These are phyloP conservation scores for Davidsoniella virescens DNA, from an alignment of 2,329 filamentous ascomycete species.

Conservation along the genomic window DNA sequence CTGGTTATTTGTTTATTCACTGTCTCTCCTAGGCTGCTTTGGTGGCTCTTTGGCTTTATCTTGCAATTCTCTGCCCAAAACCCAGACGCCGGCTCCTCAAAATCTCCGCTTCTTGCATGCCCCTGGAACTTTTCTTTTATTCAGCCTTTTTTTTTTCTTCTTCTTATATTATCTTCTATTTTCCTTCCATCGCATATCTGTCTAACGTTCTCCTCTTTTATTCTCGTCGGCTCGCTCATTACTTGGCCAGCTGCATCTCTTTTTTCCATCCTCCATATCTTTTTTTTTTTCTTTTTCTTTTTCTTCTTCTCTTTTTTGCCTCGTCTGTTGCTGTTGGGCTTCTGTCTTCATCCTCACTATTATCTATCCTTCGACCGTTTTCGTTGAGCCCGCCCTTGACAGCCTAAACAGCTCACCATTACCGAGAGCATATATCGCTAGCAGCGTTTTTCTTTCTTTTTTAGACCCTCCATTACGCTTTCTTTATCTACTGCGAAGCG, in stretches of 20 bases:
- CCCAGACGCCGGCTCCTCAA: too few relatives aligned
- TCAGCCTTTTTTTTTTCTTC: background rate
- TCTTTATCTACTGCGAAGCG: background rate
- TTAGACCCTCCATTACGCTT: background rate
- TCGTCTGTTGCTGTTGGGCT: background rate
- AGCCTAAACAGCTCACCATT: too few relatives aligned
- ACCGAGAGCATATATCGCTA: background rate
- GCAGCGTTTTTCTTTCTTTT: background rate
- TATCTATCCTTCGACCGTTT: background rate
- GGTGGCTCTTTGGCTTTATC: too few relatives aligned
- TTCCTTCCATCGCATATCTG: background rate
- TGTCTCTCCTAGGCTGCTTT: too few relatives aligned
- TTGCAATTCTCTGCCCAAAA: too few relatives aligned
- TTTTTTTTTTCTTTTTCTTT: constrained; percentile 2
- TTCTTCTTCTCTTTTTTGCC: background rate
- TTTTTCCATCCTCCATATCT: background rate
- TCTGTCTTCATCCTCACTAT: constrained; percentile 2
- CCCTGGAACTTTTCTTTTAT: too few relatives aligned
- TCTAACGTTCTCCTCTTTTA: background rate
- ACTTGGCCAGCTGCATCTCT: background rate
- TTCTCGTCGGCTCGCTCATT: background rate
- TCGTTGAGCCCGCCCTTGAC: background rate
- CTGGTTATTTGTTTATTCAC: too few relatives aligned
- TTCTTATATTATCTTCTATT: too few relatives aligned
- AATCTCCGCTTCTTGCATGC: too few relatives aligned